phyloP scores from a whole-genome alignment of 768 basidiomycete genomes.

The Boletus patriciae region DNA sequence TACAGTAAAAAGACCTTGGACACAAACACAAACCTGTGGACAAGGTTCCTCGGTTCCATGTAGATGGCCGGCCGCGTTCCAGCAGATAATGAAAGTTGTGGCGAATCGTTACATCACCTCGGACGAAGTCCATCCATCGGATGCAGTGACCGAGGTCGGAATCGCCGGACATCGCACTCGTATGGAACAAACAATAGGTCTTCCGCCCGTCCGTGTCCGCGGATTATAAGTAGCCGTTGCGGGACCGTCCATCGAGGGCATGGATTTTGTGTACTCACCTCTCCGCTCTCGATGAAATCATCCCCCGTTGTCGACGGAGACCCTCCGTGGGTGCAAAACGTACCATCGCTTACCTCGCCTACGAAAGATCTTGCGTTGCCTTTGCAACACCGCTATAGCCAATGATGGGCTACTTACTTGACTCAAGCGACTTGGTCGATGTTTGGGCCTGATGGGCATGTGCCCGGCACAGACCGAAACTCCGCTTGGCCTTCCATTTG shows the following conservation, averaged over 20 bases:
- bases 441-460: not conserved
- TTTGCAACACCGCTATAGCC: too few species aligned
- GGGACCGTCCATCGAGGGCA: not conserved
- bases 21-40: too few species aligned
- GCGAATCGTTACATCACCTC: not conserved
- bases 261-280: not conserved
- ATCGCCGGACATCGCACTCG: not conserved
- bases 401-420: too few species aligned
- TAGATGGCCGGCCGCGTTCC: not conserved
- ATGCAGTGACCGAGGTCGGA: not conserved
- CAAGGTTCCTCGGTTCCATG: too few species aligned
- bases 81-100: not conserved
- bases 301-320: not conserved
- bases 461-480: constrained; percentile 36
- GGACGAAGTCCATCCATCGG: not conserved
- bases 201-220: not conserved
- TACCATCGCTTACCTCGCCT: not conserved
- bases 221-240: not conserved
- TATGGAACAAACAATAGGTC: too few species aligned
- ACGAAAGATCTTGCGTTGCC: not conserved
- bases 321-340: not conserved
- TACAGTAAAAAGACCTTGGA: too few species aligned
- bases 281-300: not conserved
- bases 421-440: not conserved
- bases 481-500: constrained; percentile 32